Conservation (phyloP, 2,329 filamentous ascomycete genomes). For the Aureobasidium vineae region DNA sequence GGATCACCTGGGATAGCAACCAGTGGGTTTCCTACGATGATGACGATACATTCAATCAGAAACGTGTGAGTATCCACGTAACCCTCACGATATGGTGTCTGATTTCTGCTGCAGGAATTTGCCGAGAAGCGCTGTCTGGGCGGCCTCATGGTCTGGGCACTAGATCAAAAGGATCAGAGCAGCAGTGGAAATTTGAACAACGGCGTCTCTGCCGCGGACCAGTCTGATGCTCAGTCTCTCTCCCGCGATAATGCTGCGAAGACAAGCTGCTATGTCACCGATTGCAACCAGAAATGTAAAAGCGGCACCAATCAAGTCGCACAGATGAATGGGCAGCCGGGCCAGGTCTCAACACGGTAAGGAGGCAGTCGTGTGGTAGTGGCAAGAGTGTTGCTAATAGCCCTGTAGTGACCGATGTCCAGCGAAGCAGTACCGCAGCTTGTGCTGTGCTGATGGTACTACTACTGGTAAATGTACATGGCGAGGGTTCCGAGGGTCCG, state of each 20-base stretch:
- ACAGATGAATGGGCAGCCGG: conserved; percentile 36
- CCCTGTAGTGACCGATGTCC: conserved; percentile 30
- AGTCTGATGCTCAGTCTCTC: conserved; percentile 30
- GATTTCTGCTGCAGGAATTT: conserved; percentile 35
- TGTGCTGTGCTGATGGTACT: conserved; percentile 36
- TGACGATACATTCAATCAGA: conserved; percentile 38
- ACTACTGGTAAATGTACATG: conserved; percentile 36
- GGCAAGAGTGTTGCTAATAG: no score
- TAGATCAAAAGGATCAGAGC: conserved; percentile 28
- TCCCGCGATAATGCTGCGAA: conserved; percentile 14
- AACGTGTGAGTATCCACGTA: conserved; percentile 22
- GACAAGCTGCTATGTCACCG: conserved; percentile 32
- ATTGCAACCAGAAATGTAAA: conserved; percentile 34
- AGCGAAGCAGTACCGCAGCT: conserved; percentile 32
- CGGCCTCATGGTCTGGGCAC: conserved; percentile 30
- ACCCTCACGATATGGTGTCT: no score
- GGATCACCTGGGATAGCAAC: conserved; percentile 36
- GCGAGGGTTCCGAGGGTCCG: conserved; percentile 35
- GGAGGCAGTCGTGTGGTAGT: no score
- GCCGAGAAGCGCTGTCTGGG: background rate
- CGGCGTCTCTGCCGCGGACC: conserved; percentile 27
- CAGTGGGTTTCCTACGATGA: conserved; percentile 46
- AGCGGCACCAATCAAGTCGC: conserved; percentile 35
- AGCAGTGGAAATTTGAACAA: no score
- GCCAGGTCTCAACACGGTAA: background rate